These are phyloP conservation scores for Rubroshorea leprosula DNA, from an alignment of 345 rosid species.

Conservation along the genomic window DNA sequence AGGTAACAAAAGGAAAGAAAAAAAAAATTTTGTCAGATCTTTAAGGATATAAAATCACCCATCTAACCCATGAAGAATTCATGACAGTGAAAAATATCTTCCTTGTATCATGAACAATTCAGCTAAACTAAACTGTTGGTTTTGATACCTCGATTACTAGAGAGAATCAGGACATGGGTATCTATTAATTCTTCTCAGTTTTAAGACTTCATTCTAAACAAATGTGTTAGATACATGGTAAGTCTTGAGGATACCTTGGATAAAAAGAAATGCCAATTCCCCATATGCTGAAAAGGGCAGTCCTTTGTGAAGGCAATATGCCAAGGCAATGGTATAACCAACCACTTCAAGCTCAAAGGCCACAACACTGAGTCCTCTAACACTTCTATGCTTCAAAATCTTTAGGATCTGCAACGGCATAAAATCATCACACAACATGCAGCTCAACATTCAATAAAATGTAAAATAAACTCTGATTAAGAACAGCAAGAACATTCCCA, in stretches of 20 bases:
- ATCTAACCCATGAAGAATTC: neutral
- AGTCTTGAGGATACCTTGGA: conserved; percentile 50
- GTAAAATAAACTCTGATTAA: neutral
- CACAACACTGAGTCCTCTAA: conserved; percentile 63
- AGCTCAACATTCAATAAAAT: neutral
- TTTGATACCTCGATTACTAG: too few relatives aligned
- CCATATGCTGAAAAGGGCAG: conserved; percentile 90
- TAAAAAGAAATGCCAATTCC: conserved; percentile 73
- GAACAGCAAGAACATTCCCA: neutral
- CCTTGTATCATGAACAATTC: too few relatives aligned
- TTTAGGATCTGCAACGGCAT: conserved; percentile 55
- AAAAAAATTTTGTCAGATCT: conserved; percentile 9
- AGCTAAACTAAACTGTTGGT: too few relatives aligned
- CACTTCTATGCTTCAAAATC: conserved; percentile 72
- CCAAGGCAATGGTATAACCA: conserved; percentile 78
- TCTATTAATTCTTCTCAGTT: too few relatives aligned
- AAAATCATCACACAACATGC: neutral
- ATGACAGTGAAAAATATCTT: too few relatives aligned
- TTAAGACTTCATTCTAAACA: neutral
- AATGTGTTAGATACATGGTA: neutral
- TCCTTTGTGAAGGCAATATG: conserved; percentile 78
- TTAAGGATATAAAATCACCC: neutral
- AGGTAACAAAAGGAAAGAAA: conserved; percentile 12
- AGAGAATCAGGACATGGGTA: neutral
- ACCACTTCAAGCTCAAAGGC: conserved; percentile 82